Evolutionary conservation across 352 stramenopile genomes (phyloP), one percentile per base, ranked within the genome.

Genomic region (Phytophthora pisi): DNA sequence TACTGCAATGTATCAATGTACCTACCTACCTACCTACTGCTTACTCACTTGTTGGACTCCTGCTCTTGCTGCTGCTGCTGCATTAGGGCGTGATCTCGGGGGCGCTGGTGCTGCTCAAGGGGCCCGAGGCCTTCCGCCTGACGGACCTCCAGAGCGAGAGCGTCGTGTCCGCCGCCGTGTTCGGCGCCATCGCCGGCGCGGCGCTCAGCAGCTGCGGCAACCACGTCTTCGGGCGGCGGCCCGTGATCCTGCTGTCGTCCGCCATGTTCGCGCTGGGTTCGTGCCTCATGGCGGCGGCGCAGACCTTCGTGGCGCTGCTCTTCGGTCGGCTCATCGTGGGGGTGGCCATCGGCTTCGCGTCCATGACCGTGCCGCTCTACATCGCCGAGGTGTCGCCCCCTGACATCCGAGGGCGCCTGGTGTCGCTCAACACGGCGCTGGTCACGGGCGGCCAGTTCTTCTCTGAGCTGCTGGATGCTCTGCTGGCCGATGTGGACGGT

Each of bases 361-460:
- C 86, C 30, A 91, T 93, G 82, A 89, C 80, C 18, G 84, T 95
- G 30, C 86, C 86, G 40, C 72, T 95, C 10, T 95, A 95, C 66
- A 93, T 95, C 54, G 84, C 86, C 24, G 86, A 95, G 57, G 78
- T 91, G 18, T 89, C 84, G 16, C 84, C 84, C 0, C 78, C 86
- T 4, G 64, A 91, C 16, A 82, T 86, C 26, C 82, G 86, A 23
- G 86, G 84, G 2, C 80, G 74, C 16, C 70, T 95, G 34, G 84
- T 95, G 24, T 93, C 84, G 18, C 70, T 93, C 42, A 95, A 95
- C 51, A 92, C 81, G 23, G 74, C 90, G 4, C 52, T 90, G 16
- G 78, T 92, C 16, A 95, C 86, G 0, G 86, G 86, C 8, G 84
- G 86, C 7, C 86, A 95, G 66, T 95, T 95, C 67, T 92, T 93